These are phyloP conservation scores for Colletotrichum truncatum DNA, from an alignment of 2,329 filamentous ascomycete genomes.

Conservation along the genomic window DNA sequence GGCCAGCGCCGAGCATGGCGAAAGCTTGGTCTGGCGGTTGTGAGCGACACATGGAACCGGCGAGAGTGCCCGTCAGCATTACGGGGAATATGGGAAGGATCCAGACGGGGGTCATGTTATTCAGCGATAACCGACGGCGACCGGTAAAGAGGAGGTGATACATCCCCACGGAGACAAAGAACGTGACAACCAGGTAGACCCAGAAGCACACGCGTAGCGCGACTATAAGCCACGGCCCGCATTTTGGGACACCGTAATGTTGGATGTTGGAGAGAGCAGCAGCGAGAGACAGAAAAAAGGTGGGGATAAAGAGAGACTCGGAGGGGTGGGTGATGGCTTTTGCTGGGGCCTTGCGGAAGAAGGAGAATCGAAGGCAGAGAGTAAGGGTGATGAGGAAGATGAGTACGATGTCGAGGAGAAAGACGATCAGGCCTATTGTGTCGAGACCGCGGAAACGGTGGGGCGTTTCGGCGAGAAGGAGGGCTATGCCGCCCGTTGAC, in stretches of 20 bases:
- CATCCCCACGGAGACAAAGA: conserved; percentile 62
- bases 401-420: conserved; percentile 63
- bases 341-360: conserved; percentile 54
- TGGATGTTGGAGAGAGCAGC: conserved; percentile 65
- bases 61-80: conserved; percentile 71
- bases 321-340: conserved; percentile 57
- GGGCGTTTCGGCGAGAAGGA: conserved; percentile 62
- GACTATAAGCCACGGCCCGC: conserved; percentile 58
- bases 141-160: conserved; percentile 67
- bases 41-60: conserved; percentile 57
- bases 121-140: conserved; percentile 49
- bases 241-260: conserved; percentile 58
- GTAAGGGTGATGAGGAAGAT: conserved; percentile 57
- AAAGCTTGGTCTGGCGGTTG: conserved; percentile 58
- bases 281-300: conserved; percentile 68
- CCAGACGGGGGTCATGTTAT: conserved; percentile 69
- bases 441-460: conserved; percentile 61
- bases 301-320: conserved; percentile 69
- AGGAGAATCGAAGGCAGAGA: conserved; percentile 58
- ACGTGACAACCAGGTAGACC: conserved; percentile 64
- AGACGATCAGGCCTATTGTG: conserved; percentile 64
- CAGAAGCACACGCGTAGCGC: conserved; percentile 68
- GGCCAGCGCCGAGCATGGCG: conserved; percentile 64
- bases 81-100: conserved; percentile 70
- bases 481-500: conserved; percentile 56